These are phyloP conservation scores for Lolium multiflorum DNA, from an alignment of 176 grass and related monocot species.

Conservation along the genomic window DNA sequence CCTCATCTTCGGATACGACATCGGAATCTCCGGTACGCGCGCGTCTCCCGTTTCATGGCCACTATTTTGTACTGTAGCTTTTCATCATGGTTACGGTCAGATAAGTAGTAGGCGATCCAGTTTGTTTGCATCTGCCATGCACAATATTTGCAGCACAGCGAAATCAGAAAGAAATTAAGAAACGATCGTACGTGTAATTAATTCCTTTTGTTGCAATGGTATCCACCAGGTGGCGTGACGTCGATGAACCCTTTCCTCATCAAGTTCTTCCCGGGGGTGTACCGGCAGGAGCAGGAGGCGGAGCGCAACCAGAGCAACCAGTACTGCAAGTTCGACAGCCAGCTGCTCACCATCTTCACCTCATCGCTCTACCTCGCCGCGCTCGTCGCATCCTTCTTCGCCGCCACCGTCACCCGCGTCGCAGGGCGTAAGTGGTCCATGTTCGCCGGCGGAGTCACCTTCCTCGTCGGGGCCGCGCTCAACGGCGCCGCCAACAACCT, in stretches of 20 bases:
- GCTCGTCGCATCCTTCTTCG: constrained; percentile 84
- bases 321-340: constrained; percentile 99
- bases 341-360: constrained; percentile 91
- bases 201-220: neutral
- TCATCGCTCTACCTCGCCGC: constrained; percentile 93
- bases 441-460: constrained; percentile 86
- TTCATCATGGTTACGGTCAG: neutral
- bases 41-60: neutral
- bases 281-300: constrained; percentile 58
- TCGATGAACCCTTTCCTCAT: constrained; percentile 80
- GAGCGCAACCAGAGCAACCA: constrained; percentile 70
- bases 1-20: constrained; percentile 96
- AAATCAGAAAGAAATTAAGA: neutral
- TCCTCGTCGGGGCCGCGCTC: constrained; percentile 77
- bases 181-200: neutral
- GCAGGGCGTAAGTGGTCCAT: constrained; percentile 95
- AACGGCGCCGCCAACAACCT: constrained; percentile 74
- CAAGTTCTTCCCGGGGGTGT: constrained; percentile 90
- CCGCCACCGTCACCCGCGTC: constrained; percentile 65
- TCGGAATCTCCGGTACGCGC: constrained; percentile 84
- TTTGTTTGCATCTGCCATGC: constrained; percentile 19
- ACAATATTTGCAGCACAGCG: neutral
- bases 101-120: neutral
- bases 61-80: neutral
- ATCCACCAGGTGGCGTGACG: constrained; percentile 77